Conservation (phyloP, 768 basidiomycete genomes). For the Termitomyces sp. region DNA sequence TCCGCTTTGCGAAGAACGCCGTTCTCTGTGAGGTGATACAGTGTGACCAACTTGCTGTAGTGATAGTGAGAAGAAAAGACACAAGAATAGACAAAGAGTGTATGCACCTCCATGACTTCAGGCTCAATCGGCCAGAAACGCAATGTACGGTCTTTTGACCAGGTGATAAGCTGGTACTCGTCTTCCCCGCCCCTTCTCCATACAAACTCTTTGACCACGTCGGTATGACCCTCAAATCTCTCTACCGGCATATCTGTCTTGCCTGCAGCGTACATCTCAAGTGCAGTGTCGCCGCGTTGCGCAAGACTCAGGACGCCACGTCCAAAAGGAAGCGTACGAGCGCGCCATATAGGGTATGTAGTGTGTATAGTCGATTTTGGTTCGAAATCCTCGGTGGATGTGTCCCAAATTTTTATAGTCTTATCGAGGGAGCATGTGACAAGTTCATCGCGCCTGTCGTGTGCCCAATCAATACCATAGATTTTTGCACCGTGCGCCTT, state of each 20-base stretch:
- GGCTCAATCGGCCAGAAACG: conserved; percentile 85
- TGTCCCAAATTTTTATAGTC: conserved; percentile 86
- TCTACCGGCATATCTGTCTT: conserved; percentile 50
- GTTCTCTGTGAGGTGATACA: conserved; percentile 26
- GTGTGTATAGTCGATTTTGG: conserved; percentile 61
- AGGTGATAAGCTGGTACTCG: conserved; percentile 59
- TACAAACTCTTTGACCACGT: conserved; percentile 97
- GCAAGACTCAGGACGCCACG: conserved; percentile 82
- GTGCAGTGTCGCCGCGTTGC: conserved; percentile 76
- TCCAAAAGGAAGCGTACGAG: conserved; percentile 89
- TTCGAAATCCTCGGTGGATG: conserved; percentile 20
- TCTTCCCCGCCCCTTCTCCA: conserved; percentile 71
- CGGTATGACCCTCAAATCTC: conserved; percentile 81
- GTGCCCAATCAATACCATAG: conserved; percentile 97
- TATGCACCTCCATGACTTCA: conserved; percentile 60
- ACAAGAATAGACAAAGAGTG: neutral
- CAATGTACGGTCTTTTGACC: conserved; percentile 87
- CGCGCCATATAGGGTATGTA: conserved; percentile 90
- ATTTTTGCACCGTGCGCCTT: conserved; percentile 87
- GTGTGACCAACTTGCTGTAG: conserved; percentile 46
- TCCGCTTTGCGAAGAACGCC: conserved; percentile 22
- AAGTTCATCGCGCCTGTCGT: conserved; percentile 65
- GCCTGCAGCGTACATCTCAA: conserved; percentile 75
- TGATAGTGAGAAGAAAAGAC: conserved; percentile 8
- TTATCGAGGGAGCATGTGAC: conserved; percentile 95